Conservation (phyloP, 148 eudicot genomes). For the Cornus controversa region DNA sequence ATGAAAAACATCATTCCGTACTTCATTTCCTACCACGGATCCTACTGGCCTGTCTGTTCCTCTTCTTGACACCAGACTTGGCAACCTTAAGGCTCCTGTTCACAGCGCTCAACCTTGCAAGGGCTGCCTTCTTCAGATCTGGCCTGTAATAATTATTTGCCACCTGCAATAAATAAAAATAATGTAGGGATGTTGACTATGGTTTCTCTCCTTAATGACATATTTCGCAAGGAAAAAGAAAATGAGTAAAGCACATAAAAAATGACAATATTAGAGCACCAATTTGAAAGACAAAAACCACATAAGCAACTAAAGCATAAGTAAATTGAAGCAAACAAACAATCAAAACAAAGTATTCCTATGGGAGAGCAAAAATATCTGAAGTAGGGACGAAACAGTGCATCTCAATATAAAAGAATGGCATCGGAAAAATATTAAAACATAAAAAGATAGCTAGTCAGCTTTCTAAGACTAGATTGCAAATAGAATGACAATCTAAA, state of each 20-base stretch:
- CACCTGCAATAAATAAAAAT: conserved; percentile 42
- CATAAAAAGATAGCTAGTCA: background rate
- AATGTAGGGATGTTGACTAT: background rate
- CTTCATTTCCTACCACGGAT: conserved; percentile 50
- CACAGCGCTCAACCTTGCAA: conserved; percentile 80
- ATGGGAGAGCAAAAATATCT: background rate
- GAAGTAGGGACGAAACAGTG: background rate
- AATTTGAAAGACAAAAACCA: background rate
- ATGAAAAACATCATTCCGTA: background rate
- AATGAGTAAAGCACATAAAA: background rate
- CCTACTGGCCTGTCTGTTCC: conserved; percentile 75
- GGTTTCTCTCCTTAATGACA: no score
- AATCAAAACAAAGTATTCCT: background rate
- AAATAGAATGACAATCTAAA: background rate
- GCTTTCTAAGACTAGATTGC: background rate
- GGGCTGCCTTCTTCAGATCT: conserved; percentile 88
- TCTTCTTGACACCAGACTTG: conserved; percentile 92
- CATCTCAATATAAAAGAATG: background rate
- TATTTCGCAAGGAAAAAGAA: background rate
- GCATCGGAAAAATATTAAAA: background rate
- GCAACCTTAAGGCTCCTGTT: conserved; percentile 85
- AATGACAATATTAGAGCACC: background rate
- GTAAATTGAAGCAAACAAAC: background rate
- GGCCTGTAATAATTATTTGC: conserved; percentile 81
- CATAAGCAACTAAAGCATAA: background rate